phyloP scores from a whole-genome alignment of 148 eudicot species.

The Salicornia ramosissima region DNA sequence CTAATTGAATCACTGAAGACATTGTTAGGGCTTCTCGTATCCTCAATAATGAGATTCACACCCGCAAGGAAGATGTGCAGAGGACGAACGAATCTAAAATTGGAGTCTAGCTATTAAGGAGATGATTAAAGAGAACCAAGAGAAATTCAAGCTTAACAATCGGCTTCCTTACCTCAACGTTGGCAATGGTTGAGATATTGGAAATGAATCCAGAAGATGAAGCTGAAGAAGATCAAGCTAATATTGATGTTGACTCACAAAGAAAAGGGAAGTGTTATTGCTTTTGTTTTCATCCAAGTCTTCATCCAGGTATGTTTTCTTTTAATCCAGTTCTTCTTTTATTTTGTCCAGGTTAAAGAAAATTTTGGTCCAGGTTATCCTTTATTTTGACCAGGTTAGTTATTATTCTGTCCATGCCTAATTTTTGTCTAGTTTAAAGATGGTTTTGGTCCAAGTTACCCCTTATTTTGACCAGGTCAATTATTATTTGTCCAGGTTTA shows the following conservation, averaged over 20 bases:
- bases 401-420: no score
- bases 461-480: no score
- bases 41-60: conserved; percentile 83
- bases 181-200: conserved; percentile 90
- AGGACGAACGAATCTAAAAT: conserved; percentile 64
- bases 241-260: conserved; percentile 92
- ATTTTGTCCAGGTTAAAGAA: no score
- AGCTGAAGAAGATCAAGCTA: conserved; percentile 97
- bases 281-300: no score
- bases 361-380: no score
- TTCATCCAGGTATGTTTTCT: no score
- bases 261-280: conserved; percentile 95
- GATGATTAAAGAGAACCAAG: conserved; percentile 93
- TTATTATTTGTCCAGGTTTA: no score
- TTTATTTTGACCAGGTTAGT: no score
- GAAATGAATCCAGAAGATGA: conserved; percentile 98
- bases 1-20: conserved; percentile 76
- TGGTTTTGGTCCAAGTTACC: no score
- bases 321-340: no score
- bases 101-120: conserved; percentile 75
- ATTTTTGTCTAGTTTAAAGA: no score
- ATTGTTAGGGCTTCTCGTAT: conserved; percentile 68
- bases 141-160: conserved; percentile 90
- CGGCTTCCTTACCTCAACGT: conserved; percentile 95
- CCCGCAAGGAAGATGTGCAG: conserved; percentile 77